Conservation (phyloP, 2,329 filamentous ascomycete species). For the Nannizzia gypsea region DNA sequence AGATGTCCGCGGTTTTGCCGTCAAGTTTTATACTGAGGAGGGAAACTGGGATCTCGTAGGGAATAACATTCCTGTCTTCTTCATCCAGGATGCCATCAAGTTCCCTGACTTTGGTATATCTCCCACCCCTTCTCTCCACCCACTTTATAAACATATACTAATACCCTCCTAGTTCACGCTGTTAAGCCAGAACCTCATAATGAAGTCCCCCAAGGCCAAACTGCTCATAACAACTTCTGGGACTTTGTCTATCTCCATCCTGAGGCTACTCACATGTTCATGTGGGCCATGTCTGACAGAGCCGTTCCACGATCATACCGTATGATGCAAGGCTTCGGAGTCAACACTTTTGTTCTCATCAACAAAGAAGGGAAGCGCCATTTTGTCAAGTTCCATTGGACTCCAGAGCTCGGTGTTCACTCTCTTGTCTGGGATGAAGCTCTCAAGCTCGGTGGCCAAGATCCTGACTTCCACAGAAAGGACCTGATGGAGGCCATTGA, state of each 20-base stretch:
- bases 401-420: slow-evolving; percentile 61
- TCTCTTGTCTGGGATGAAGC: slow-evolving; percentile 69
- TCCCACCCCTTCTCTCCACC: background rate
- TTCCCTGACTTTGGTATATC: slow-evolving; percentile 53
- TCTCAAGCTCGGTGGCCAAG: slow-evolving; percentile 59
- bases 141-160: background rate
- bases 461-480: slow-evolving; percentile 72
- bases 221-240: slow-evolving; percentile 66
- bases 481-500: slow-evolving; percentile 66
- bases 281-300: slow-evolving; percentile 68
- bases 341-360: slow-evolving; percentile 62
- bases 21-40: slow-evolving; percentile 67
- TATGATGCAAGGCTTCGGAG: slow-evolving; percentile 80
- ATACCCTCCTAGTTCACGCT: slow-evolving; percentile 32
- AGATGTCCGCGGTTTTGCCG: slow-evolving; percentile 69
- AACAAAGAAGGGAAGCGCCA: slow-evolving; percentile 57
- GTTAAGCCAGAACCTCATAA: slow-evolving; percentile 60
- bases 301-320: slow-evolving; percentile 62
- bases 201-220: slow-evolving; percentile 59
- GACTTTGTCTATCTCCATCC: slow-evolving; percentile 58
- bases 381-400: slow-evolving; percentile 71
- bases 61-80: slow-evolving; percentile 65
- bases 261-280: slow-evolving; percentile 66
- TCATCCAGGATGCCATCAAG: slow-evolving; percentile 64
- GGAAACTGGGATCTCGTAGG: slow-evolving; percentile 66